Conservation (phyloP, 176 grass and related monocot species). For the Microstegium vimineum region DNA sequence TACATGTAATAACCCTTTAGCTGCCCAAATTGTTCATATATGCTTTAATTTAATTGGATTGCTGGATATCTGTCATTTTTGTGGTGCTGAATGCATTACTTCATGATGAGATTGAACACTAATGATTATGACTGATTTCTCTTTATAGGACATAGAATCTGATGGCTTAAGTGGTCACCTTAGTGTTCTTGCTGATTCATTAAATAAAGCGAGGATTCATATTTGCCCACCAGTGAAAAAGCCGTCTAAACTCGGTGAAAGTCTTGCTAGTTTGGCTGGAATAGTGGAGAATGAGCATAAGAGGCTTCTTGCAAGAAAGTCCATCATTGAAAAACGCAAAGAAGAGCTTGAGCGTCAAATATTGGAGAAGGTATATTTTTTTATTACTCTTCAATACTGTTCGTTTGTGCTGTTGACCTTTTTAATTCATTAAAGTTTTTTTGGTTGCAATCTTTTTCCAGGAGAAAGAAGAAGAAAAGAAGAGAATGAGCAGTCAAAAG, state of each 20-base stretch:
- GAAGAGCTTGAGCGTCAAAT: slow-evolving; percentile 97
- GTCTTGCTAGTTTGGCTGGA: slow-evolving; percentile 41
- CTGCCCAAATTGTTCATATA: background rate
- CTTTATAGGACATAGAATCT: slow-evolving; percentile 74
- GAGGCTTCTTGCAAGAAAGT: slow-evolving; percentile 91
- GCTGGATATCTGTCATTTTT: background rate
- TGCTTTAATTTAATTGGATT: background rate
- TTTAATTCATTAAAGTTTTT: background rate
- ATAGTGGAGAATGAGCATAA: slow-evolving; percentile 89
- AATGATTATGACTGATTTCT: background rate
- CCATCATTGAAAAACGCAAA: slow-evolving; percentile 96
- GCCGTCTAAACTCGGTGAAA: slow-evolving; percentile 58
- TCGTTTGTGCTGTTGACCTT: background rate
- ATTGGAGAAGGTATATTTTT: slow-evolving; percentile 69
- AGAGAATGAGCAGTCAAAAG: slow-evolving; percentile 54
- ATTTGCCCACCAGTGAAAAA: slow-evolving; percentile 55
- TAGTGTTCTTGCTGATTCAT: slow-evolving; percentile 56
- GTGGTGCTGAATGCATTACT: background rate
- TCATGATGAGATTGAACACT: background rate
- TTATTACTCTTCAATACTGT: background rate
- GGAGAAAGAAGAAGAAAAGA: slow-evolving; percentile 88
- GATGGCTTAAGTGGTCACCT: slow-evolving; percentile 73
- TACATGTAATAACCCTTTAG: background rate
- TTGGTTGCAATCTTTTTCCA: slow-evolving; percentile 18
- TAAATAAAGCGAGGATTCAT: slow-evolving; percentile 70